phyloP scores from a whole-genome alignment of 2,329 filamentous ascomycete genomes.

The Diplodia intermedia region DNA sequence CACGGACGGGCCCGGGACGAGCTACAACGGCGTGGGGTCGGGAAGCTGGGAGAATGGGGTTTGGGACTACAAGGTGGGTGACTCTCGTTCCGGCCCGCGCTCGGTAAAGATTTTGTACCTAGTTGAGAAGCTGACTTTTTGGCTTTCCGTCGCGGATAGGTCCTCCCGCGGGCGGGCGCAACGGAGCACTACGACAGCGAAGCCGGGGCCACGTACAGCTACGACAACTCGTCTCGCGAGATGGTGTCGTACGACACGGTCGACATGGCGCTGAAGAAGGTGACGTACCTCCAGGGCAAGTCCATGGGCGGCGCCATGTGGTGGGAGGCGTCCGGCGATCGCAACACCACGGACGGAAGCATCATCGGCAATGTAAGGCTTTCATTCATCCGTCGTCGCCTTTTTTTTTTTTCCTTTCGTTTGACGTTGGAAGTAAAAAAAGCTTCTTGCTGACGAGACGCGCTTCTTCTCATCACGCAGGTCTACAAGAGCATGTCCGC shows the following conservation, averaged over 20 bases:
- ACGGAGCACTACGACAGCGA: constrained; percentile 68
- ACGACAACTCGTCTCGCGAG: constrained; percentile 65
- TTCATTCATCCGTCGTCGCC: neutral
- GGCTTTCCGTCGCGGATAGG: constrained; percentile 43
- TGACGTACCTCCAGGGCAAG: constrained; percentile 69
- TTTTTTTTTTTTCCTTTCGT: neutral
- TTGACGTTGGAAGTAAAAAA: neutral
- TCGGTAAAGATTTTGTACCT: neutral
- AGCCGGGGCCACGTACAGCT: constrained; percentile 77
- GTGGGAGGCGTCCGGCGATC: constrained; percentile 89
- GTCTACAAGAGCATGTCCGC: constrained; percentile 50
- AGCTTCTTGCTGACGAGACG: neutral
- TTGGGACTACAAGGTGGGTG: constrained; percentile 76
- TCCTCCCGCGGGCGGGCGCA: constrained; percentile 72
- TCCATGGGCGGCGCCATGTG: constrained; percentile 89
- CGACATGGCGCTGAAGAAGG: constrained; percentile 71
- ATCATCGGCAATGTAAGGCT: constrained; percentile 59
- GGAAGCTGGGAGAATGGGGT: constrained; percentile 87
- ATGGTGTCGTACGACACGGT: constrained; percentile 81
- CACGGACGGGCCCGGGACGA: constrained; percentile 74
- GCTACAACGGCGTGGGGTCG: constrained; percentile 74
- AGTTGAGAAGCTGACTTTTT: neutral
- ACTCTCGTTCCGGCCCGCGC: neutral
- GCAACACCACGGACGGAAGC: constrained; percentile 66
- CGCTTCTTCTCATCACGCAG: constrained; percentile 33